Evolutionary conservation across 164 flowering plant genomes (phyloP).

Genomic region (Annona squamosa): DNA sequence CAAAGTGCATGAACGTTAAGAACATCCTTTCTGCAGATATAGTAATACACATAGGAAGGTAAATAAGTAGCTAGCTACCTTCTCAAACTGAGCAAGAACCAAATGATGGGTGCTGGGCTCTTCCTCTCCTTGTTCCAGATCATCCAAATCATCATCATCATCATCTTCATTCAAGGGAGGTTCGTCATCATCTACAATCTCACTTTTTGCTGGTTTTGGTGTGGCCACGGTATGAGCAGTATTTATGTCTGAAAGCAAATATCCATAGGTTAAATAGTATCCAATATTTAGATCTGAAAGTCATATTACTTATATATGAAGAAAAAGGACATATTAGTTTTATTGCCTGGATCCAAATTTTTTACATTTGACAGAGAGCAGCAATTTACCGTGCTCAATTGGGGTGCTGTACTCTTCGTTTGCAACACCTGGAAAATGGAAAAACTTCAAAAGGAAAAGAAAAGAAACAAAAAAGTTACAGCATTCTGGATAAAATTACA

Average conservation of each 20-base stretch:
- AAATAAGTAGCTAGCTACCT: constrained; percentile 33
- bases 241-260: constrained; percentile 38
- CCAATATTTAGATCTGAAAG: too few species aligned
- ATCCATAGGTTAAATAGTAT: neutral
- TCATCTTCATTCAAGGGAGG: constrained; percentile 75
- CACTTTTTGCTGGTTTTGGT: constrained; percentile 35
- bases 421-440: constrained; percentile 73
- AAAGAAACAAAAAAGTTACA: constrained; percentile 1
- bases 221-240: constrained; percentile 52
- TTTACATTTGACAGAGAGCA: neutral
- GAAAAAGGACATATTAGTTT: neutral
- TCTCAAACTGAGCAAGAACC: constrained; percentile 94
- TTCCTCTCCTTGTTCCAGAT: constrained; percentile 71
- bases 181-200: constrained; percentile 63
- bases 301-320: too few species aligned
- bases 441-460: constrained; percentile 40
- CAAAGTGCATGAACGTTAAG: neutral
- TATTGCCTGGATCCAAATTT: neutral
- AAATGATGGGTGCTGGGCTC: constrained; percentile 71
- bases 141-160: constrained; percentile 88
- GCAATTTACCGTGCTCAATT: constrained; percentile 53
- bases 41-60: neutral
- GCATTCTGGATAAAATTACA: neutral
- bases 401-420: constrained; percentile 95
- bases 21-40: neutral